Conservation (phyloP, 768 basidiomycete genomes). For the Hygrophorus russula region DNA sequence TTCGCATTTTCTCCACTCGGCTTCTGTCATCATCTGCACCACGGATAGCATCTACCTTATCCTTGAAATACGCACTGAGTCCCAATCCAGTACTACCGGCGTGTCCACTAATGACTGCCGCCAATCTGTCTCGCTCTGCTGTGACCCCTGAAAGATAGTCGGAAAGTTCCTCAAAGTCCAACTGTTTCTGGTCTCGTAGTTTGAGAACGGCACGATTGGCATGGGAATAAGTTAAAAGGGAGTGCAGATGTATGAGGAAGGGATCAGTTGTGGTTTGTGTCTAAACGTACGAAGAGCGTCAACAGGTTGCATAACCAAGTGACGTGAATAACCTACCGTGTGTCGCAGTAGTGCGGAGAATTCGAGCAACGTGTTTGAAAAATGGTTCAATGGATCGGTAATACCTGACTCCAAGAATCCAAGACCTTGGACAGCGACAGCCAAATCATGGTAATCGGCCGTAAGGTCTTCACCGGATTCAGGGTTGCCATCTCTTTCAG, state of each 20-base stretch:
- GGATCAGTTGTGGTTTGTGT: slow-evolving; percentile 89
- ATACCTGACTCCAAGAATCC: slow-evolving; percentile 98
- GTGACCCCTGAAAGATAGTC: slow-evolving; percentile 92
- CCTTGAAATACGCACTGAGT: slow-evolving; percentile 80
- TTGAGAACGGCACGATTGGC: slow-evolving; percentile 91
- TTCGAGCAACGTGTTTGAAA: slow-evolving; percentile 91
- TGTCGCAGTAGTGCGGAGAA: slow-evolving; percentile 87
- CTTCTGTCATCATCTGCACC: slow-evolving; percentile 91
- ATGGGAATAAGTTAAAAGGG: slow-evolving; percentile 86
- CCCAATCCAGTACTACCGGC: slow-evolving; percentile 79
- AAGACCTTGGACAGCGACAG: slow-evolving; percentile 91
- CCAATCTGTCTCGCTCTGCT: slow-evolving; percentile 83
- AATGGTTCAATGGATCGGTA: slow-evolving; percentile 93
- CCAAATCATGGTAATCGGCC: slow-evolving; percentile 94
- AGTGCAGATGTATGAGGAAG: slow-evolving; percentile 82
- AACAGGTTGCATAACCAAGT: not conserved
- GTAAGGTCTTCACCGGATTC: slow-evolving; percentile 89
- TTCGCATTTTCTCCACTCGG: slow-evolving; percentile 87
- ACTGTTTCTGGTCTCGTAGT: slow-evolving; percentile 94
- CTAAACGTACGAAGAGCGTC: slow-evolving; percentile 24
- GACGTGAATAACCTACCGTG: slow-evolving; percentile 36
- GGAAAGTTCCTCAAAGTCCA: slow-evolving; percentile 95
- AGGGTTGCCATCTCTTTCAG: slow-evolving; percentile 75
- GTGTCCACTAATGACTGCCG: slow-evolving; percentile 83
- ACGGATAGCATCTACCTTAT: slow-evolving; percentile 82